Percentiles rank a stretch among this genome's conserved stretches.
Evolutionary conservation across 2,329 filamentous ascomycete genomes (phyloP).

Genomic region (Volutella citrinella): DNA sequence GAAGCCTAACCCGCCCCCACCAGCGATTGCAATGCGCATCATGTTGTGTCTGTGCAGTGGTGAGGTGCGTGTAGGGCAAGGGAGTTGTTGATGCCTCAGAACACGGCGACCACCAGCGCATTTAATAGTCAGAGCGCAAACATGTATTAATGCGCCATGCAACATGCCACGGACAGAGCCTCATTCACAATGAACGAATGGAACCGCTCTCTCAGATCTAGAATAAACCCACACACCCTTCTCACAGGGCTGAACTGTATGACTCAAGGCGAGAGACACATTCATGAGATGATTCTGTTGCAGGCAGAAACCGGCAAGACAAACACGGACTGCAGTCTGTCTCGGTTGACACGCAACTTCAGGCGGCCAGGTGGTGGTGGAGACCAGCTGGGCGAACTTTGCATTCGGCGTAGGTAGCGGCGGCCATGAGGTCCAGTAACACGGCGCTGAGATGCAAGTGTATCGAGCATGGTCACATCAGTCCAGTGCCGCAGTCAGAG

Average conservation of each 20-base stretch:
- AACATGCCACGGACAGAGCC: slow-evolving; percentile 15
- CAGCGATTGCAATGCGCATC: slow-evolving; percentile 50
- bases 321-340: slow-evolving; percentile 11
- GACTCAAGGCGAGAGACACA: slow-evolving; percentile 15
- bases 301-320: slow-evolving; percentile 21
- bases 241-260: slow-evolving; percentile 7
- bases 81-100: slow-evolving; percentile 13
- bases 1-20: slow-evolving; percentile 43
- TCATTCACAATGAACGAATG: slow-evolving; percentile 13
- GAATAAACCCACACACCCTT: slow-evolving; percentile 9
- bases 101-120: slow-evolving; percentile 7
- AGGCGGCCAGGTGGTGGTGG: no score
- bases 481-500: no score
- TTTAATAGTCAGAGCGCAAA: slow-evolving; percentile 1
- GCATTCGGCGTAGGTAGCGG: no score
- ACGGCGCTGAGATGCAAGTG: no score
- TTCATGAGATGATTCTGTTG: slow-evolving; percentile 11
- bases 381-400: no score
- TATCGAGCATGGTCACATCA: no score
- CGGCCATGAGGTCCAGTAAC: no score
- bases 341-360: slow-evolving; percentile 15
- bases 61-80: slow-evolving; percentile 1
- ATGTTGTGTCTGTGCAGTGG: slow-evolving; percentile 24
- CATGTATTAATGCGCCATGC: slow-evolving; percentile 8
- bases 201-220: slow-evolving; percentile 5